Evolutionary conservation across 257 asterid genomes (phyloP), one percentile per base, ranked within the genome.

Genomic region (Gynochthodes officinalis): DNA sequence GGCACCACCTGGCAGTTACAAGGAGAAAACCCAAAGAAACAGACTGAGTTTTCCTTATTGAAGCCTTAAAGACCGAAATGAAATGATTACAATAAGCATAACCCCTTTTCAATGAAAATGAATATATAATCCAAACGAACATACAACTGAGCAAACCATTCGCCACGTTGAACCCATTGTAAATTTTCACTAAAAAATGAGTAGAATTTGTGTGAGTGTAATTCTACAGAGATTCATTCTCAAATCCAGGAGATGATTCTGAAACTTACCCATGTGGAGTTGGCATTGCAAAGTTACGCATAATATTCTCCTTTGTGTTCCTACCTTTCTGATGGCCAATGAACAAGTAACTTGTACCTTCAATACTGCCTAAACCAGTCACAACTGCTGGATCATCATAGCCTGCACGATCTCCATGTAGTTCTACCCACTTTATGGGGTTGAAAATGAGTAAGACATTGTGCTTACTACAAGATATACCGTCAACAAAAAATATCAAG

Each of bases 201-300:
- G 7, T 11, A 50, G 15, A 0, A 15, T 11, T 11, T 7, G 40
- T 16, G 28, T 61, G 7, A 37, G 35, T 50, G 15, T 16, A 35
- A 6, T 58, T 30, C 3, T 5, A 21, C 25, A 61, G 23, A 33
- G 0, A 52, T 21, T 10, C 23, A 15, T 19, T n/a, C n/a, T n/a
- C 15, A n/a, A n/a, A n/a, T 69, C 30, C 18, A 21, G 28, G n/a
- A 69, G 30, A 69, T 50, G 43, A 40, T 19, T 54, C 15, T 21
- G 25, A 67, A 64, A 66, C 80, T n/a, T 74, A 85, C 89, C 89
- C 87, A 2, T 85, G 89, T 30, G 89, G 89, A 70, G 89, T 85
- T 27, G 89, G 89, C 89, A 85, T 85, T 6, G 82, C 87, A 75
- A 83, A 85, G 80, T 85, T 85, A 53, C 89, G 87, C 81, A 71